Evolutionary conservation across 805 yeast species (phyloP), one percentile per base, ranked within the genome.

Genomic region (Debaryomyces castellii): DNA sequence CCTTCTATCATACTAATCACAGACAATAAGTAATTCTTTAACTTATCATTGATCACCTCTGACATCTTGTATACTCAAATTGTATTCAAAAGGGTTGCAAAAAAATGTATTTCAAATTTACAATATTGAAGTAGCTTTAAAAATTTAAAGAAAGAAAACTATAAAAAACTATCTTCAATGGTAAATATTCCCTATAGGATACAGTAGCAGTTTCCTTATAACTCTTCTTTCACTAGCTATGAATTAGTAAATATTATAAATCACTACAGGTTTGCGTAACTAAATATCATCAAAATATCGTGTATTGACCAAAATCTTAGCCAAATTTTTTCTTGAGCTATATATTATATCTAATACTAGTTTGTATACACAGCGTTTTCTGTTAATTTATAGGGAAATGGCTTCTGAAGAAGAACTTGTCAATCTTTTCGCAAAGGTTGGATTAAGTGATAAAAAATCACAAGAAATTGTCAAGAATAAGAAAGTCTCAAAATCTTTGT

Each of bases 381-480:
- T 25, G 14, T 5, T 11, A 35, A 9, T 11, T 11, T 18, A 7
- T 20, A 35, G 14, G 11, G 33, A 21, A 12, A 51, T 55, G 56
- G 36, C 55, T 16, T 45, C 51, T 3, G 67, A 62, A 39, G 65
- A 60, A 40, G 74, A 70, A 45, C 55, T 71, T 39, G 51, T 58
- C 6, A 50, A 53, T 18, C 62, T 65, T 27, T 79, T 80, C 46
- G 57, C 66, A 45, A 58, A 64, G 42, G 62, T 85, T 47, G 95
- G 95, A 11, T 81, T 87, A 53, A 81, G 78, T 54, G 92, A 85
- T 14, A 74, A 81, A 54, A 89, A 88, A 63, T 75, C 87, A 48
- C 80, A 82, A 41, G 98, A 94, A 60, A 84, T 90, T 46, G 65
- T 82, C 46, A 92, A 89, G 65, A 92, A 94, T 71, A 83, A 83